Conservation (phyloP, 257 asterid species). For the Coffea canephora region DNA sequence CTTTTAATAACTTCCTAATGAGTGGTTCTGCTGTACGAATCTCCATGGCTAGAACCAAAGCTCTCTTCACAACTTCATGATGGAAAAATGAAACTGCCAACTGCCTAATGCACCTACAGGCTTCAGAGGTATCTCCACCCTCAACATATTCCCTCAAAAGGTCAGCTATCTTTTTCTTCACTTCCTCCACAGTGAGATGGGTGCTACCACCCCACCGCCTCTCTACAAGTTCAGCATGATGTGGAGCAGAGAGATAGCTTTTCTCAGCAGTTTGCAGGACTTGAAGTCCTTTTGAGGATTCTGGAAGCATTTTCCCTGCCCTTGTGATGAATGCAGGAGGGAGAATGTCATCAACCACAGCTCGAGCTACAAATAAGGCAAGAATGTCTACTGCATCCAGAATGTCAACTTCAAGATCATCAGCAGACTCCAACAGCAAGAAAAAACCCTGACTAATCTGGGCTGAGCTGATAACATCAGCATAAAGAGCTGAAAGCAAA, state of each 20-base stretch:
- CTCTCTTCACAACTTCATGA: conserved; percentile 96
- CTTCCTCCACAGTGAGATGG: conserved; percentile 88
- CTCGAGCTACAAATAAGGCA: conserved; percentile 86
- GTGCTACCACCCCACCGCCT: conserved; percentile 99
- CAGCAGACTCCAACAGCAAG: conserved; percentile 90
- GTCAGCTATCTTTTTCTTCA: conserved; percentile 83
- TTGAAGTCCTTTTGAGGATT: conserved; percentile 72
- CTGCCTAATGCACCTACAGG: conserved; percentile 85
- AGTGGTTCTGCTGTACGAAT: conserved; percentile 58
- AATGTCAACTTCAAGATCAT: conserved; percentile 88
- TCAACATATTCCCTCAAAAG: conserved; percentile 80
- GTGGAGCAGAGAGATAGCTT: conserved; percentile 97
- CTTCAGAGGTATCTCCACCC: conserved; percentile 93
- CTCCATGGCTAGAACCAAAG: conserved; percentile 86
- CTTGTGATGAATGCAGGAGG: conserved; percentile 89
- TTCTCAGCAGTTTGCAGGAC: conserved; percentile 79
- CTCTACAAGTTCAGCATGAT: conserved; percentile 97
- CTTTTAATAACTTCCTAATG: conserved; percentile 66
- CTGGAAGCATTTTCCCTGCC: conserved; percentile 70
- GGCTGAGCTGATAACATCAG: conserved; percentile 69
- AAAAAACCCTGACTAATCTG: conserved; percentile 80
- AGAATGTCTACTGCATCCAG: conserved; percentile 89
- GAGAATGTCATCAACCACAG: conserved; percentile 91
- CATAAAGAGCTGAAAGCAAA: conserved; percentile 84
- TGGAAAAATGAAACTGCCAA: conserved; percentile 92